Conservation (phyloP, 2,329 filamentous ascomycete genomes). For the Didymella pinodella region DNA sequence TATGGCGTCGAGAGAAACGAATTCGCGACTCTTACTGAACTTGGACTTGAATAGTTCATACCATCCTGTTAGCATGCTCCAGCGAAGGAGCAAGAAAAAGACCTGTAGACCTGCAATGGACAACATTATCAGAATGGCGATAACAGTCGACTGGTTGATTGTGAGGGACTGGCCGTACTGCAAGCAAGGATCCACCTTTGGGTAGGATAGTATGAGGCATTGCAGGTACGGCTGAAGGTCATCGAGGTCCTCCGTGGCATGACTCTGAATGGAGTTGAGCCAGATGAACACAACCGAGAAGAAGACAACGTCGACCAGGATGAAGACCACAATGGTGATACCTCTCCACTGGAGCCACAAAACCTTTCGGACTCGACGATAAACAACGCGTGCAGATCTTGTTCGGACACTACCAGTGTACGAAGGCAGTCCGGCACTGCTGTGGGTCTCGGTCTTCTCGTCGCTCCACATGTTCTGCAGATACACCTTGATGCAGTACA, state of each 20-base stretch:
- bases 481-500: conserved; percentile 95
- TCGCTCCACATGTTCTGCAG: conserved; percentile 79
- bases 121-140: conserved; percentile 82
- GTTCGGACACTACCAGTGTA: conserved; percentile 74
- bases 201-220: conserved; percentile 69
- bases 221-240: conserved; percentile 71
- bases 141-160: conserved; percentile 77
- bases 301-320: conserved; percentile 90
- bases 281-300: conserved; percentile 92
- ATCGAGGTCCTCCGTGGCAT: conserved; percentile 62
- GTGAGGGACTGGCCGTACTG: conserved; percentile 67
- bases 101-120: conserved; percentile 85
- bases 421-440: conserved; percentile 73
- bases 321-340: conserved; percentile 87
- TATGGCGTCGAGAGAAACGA: conserved; percentile 84
- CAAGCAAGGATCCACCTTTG: conserved; percentile 73
- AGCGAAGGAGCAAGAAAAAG: conserved; percentile 79
- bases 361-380: conserved; percentile 83
- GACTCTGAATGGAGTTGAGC: conserved; percentile 69
- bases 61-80: conserved; percentile 89
- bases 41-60: conserved; percentile 65
- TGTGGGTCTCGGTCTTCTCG: conserved; percentile 69
- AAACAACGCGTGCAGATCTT: conserved; percentile 86
- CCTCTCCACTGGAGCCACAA: conserved; percentile 94
- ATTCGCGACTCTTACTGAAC: conserved; percentile 72